Evolutionary conservation across 106 monocot genomes (phyloP).

Genomic region (Dendrobium huoshanense): DNA sequence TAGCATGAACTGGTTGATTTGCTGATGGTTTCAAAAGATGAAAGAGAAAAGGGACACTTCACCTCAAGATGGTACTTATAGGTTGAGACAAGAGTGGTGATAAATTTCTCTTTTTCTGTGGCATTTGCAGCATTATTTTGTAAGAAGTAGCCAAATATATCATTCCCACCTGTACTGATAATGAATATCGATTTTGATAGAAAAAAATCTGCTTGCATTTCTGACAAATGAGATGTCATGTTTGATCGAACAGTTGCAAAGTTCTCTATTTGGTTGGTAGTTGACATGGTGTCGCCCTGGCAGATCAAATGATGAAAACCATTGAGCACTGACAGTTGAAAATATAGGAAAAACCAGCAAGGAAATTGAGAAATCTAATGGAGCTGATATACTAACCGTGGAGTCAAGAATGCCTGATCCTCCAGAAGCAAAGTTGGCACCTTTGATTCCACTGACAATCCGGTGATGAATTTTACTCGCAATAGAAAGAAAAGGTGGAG

Average conservation of each 20-base stretch:
- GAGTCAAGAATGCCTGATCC: slow-evolving; percentile 44
- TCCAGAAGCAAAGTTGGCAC: slow-evolving; percentile 50
- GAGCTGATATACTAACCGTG: slow-evolving; percentile 15
- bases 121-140: background rate
- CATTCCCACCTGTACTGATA: slow-evolving; percentile 39
- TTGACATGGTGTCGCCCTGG: slow-evolving; percentile 37
- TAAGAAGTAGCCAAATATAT: slow-evolving; percentile 21
- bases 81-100: slow-evolving; percentile 10
- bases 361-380: background rate
- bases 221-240: slow-evolving; percentile 9
- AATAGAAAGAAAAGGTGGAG: slow-evolving; percentile 48
- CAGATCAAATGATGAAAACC: background rate
- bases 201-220: background rate
- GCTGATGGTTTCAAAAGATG: background rate
- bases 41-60: background rate
- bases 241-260: slow-evolving; percentile 29
- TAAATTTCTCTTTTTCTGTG: slow-evolving; percentile 16
- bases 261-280: slow-evolving; percentile 31
- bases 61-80: slow-evolving; percentile 21
- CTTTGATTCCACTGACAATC: slow-evolving; percentile 22
- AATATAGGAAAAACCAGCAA: background rate
- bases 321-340: background rate
- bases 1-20: background rate
- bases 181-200: slow-evolving; percentile 48
- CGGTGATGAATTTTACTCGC: slow-evolving; percentile 20